Percentiles rank a stretch among this genome's conserved stretches.
phyloP scores from a whole-genome alignment of 495 filamentous ascomycete genomes.

The Annulohypoxylon moriforme region DNA sequence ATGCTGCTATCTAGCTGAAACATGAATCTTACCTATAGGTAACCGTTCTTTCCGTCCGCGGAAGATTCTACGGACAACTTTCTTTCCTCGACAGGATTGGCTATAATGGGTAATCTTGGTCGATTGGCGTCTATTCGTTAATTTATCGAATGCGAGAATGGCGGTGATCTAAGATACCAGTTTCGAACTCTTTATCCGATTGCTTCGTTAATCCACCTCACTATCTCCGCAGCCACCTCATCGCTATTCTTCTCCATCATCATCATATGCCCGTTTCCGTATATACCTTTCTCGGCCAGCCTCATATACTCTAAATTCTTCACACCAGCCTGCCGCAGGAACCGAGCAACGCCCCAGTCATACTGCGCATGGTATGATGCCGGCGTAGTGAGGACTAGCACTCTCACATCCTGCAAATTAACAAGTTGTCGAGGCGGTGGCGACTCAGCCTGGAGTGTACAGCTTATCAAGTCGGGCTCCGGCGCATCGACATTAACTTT shows the following conservation, averaged over 20 bases:
- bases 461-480: conserved; percentile 48
- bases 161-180: not conserved
- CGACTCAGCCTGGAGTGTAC: conserved; percentile 58
- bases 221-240: conserved; percentile 56
- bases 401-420: conserved; percentile 60
- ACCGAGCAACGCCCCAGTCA: conserved; percentile 67
- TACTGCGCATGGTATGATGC: conserved; percentile 67
- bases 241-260: conserved; percentile 72
- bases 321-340: conserved; percentile 67
- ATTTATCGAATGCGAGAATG: not conserved
- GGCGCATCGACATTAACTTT: conserved; percentile 41
- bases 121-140: too few species aligned
- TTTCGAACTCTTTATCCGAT: not conserved
- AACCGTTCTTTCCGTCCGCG: too few species aligned
- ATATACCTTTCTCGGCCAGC: conserved; percentile 58
- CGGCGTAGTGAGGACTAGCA: conserved; percentile 62
- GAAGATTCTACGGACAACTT: not conserved
- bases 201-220: conserved; percentile 54
- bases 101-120: not conserved
- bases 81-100: not conserved
- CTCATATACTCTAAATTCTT: conserved; percentile 54
- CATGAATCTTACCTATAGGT: not conserved
- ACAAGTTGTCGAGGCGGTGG: conserved; percentile 59
- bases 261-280: conserved; percentile 69
- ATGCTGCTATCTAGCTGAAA: not conserved